These are phyloP conservation scores for Nicotiana tomentosiformis DNA, from an alignment of 257 asterid species.

Conservation along the genomic window DNA sequence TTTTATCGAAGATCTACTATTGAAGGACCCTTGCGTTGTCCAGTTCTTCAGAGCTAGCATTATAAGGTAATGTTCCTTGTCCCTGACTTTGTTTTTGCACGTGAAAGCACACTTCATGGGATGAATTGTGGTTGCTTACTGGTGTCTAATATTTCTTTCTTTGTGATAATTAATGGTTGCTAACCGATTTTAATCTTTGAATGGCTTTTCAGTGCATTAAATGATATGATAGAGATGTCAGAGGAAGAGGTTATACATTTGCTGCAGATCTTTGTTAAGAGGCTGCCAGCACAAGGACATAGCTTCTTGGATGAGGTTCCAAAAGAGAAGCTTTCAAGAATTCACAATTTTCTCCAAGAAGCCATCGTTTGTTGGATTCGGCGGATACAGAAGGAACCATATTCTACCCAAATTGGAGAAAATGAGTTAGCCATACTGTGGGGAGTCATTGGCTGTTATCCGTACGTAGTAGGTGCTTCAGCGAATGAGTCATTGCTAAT, in stretches of 20 bases:
- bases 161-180: not conserved
- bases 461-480: conserved; percentile 40
- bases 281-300: conserved; percentile 39
- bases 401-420: conserved; percentile 32
- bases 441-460: conserved; percentile 73
- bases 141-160: not conserved
- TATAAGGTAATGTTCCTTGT: conserved; percentile 42
- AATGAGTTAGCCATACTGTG: conserved; percentile 59
- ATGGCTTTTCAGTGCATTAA: conserved; percentile 64
- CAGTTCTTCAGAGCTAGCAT: conserved; percentile 45
- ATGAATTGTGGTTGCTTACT: not conserved
- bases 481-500: conserved; percentile 40
- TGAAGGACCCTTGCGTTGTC: conserved; percentile 43
- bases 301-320: conserved; percentile 38
- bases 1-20: conserved; percentile 53
- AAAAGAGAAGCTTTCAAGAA: conserved; percentile 32
- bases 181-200: conserved; percentile 9
- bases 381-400: conserved; percentile 22
- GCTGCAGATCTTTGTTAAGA: conserved; percentile 58
- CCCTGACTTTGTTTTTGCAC: not conserved
- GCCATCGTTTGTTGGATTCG: conserved; percentile 45
- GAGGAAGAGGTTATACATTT: conserved; percentile 56
- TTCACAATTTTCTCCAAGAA: conserved; percentile 34
- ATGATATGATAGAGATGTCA: conserved; percentile 46
- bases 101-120: not conserved